Evolutionary conservation across 2,329 filamentous ascomycete species (phyloP).

Genomic region (Fusarium sarcochroum): DNA sequence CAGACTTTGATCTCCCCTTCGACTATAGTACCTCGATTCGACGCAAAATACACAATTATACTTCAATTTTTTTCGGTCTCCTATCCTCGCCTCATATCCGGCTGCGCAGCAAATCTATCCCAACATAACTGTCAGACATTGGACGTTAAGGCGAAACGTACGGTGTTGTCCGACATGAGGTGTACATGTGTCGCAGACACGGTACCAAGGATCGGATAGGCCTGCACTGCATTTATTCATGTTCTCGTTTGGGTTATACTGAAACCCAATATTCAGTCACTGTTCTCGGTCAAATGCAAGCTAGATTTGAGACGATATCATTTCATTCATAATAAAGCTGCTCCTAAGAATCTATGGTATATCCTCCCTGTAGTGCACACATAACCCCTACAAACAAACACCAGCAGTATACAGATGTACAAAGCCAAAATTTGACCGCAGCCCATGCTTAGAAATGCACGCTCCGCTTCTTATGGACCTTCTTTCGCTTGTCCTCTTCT

Average conservation of each 20-base stretch:
- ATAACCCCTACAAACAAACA: conserved; percentile 19
- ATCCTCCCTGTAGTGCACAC: conserved; percentile 37
- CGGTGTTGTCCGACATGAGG: background rate
- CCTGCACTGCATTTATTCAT: background rate
- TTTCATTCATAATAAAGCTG: conserved; percentile 21
- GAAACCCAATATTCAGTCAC: background rate
- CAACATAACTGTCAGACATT: background rate
- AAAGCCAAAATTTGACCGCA: background rate
- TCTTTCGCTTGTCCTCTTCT: conserved; percentile 58
- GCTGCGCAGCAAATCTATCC: background rate
- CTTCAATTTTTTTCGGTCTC: too few relatives aligned
- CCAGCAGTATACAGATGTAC: conserved; percentile 10
- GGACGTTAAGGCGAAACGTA: background rate
- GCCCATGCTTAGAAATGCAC: conserved; percentile 56
- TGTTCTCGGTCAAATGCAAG: background rate
- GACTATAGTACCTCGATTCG: too few relatives aligned
- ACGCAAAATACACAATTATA: too few relatives aligned
- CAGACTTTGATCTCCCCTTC: too few relatives aligned
- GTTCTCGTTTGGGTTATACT: background rate
- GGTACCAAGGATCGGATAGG: background rate
- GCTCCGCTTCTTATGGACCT: conserved; percentile 64
- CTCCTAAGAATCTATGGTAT: conserved; percentile 43
- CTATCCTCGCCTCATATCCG: too few relatives aligned
- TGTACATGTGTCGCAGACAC: background rate
- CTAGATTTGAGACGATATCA: background rate